Evolutionary conservation across 805 yeast genomes (phyloP).

Genomic region (Saccharomycopsis fermentans): DNA sequence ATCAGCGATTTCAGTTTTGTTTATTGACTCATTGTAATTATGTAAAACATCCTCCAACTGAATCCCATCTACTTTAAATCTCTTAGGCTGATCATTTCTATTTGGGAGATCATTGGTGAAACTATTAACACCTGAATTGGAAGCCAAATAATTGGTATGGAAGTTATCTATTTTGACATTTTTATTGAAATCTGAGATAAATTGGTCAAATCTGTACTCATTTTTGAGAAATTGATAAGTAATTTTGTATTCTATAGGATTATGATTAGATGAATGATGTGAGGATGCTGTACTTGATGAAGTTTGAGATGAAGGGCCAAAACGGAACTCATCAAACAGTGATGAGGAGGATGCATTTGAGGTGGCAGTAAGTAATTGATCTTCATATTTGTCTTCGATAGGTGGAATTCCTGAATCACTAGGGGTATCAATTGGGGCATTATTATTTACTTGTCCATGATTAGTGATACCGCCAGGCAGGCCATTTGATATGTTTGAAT

Average conservation of each 20-base stretch:
- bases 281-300: background rate
- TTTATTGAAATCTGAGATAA: background rate
- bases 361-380: conserved; percentile 8
- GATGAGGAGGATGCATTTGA: background rate
- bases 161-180: background rate
- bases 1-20: conserved; percentile 11
- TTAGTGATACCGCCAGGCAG: background rate
- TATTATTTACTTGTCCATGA: background rate
- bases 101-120: conserved; percentile 14
- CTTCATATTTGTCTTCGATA: conserved; percentile 8
- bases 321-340: background rate
- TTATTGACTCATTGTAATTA: conserved; percentile 7
- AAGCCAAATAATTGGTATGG: background rate
- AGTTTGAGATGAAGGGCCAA: background rate
- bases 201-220: background rate
- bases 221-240: background rate
- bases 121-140: conserved; percentile 4
- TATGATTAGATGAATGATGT: background rate
- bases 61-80: conserved; percentile 7
- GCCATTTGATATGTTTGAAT: background rate
- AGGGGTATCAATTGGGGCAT: background rate
- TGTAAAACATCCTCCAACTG: background rate
- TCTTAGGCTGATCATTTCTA: background rate
- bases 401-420: background rate
- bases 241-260: background rate